These are phyloP conservation scores for Lenwebbia sp. DNA, from an alignment of 345 rosid species.

Conservation along the genomic window DNA sequence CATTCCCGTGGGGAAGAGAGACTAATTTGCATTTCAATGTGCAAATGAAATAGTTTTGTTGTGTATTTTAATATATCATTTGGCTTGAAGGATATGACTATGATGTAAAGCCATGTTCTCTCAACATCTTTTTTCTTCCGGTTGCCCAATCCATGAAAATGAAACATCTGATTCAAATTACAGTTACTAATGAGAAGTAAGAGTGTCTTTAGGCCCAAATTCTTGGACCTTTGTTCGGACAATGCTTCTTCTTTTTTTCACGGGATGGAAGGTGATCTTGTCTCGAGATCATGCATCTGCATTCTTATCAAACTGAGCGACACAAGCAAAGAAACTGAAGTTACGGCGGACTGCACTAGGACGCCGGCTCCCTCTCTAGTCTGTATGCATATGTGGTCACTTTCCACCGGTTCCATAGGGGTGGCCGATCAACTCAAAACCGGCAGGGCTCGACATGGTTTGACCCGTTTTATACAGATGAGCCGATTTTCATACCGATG, in stretches of 20 bases:
- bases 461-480: background rate
- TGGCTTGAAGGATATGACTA: no score
- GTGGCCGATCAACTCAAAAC: background rate
- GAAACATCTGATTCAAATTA: no score
- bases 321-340: background rate
- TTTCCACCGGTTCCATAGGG: background rate
- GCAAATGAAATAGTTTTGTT: background rate
- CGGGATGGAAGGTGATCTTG: background rate
- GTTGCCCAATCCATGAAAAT: no score
- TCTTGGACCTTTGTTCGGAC: background rate
- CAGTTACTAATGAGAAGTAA: no score
- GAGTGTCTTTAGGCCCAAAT: background rate
- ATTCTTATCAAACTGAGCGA: background rate
- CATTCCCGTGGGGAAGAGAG: background rate
- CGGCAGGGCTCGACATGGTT: background rate
- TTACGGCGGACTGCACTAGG: background rate
- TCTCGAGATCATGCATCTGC: background rate
- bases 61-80: background rate
- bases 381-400: background rate
- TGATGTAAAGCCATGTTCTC: no score
- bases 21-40: background rate
- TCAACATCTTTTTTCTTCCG: no score
- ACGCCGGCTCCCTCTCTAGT: background rate
- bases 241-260: background rate
- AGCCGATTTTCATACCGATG: background rate